phyloP scores from a whole-genome alignment of 352 stramenopile genomes.

The Globisporangium recalcitrans region DNA sequence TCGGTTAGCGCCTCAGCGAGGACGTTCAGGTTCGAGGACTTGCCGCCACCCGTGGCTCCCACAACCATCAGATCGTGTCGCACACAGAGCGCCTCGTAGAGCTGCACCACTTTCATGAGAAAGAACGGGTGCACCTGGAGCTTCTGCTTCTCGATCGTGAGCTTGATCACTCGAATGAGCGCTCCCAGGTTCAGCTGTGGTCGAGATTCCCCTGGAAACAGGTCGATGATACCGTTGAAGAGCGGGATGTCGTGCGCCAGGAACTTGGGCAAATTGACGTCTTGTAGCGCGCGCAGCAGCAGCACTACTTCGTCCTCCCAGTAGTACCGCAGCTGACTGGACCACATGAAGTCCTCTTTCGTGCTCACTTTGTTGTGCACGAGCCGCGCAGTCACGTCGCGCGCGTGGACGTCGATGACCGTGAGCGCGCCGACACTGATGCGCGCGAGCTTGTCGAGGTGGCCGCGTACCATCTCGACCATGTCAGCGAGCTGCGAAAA shows the following conservation, averaged over 20 bases:
- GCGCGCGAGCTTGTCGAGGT: constrained; percentile 88
- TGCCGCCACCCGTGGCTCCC: constrained; percentile 90
- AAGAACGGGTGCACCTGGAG: constrained; percentile 90
- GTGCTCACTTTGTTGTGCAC: constrained; percentile 78
- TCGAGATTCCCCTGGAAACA: constrained; percentile 89
- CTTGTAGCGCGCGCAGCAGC: constrained; percentile 89
- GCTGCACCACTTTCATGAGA: constrained; percentile 90
- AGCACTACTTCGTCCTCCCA: constrained; percentile 91
- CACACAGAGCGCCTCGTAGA: constrained; percentile 94
- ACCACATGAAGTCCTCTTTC: constrained; percentile 94
- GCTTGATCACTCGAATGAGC: constrained; percentile 82
- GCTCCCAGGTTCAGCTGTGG: constrained; percentile 90
- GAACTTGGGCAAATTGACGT: constrained; percentile 96
- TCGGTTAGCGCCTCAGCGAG: constrained; percentile 83
- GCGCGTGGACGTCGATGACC: constrained; percentile 94
- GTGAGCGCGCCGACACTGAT: constrained; percentile 91
- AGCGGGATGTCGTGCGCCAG: constrained; percentile 92
- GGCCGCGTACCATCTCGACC: constrained; percentile 88
- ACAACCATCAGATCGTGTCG: constrained; percentile 95
- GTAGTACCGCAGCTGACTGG: constrained; percentile 93
- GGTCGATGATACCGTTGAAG: constrained; percentile 93
- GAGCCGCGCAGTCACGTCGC: constrained; percentile 89
- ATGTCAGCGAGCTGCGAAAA: constrained; percentile 92
- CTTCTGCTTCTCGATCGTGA: constrained; percentile 75
- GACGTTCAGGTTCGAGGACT: constrained; percentile 85